Evolutionary conservation across 805 yeast genomes (phyloP), one percentile per base, ranked within the genome.

Genomic region (Hanseniaspora hatyaiensis): DNA sequence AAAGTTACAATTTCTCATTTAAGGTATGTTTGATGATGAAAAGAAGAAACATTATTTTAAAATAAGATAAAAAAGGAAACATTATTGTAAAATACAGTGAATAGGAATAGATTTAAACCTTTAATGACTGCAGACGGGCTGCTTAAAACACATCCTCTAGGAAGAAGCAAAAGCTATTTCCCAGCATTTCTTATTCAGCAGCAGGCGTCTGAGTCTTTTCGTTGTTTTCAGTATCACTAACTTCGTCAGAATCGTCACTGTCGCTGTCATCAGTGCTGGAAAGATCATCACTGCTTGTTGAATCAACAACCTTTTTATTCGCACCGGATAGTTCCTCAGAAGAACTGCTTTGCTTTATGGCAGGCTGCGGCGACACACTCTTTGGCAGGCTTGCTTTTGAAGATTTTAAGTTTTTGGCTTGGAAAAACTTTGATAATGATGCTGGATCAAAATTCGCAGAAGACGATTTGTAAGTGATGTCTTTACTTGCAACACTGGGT

Each of bases 401-500:
- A 11, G 30, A 8, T 28, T 34, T 38, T 22, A 57, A 59, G 30
- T 61, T 62, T 50, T 55, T 57, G 2, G 66, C 65, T 45, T 63
- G 67, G 51, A 63, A 63, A 47, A 63, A 63, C 42, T 60, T 57
- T 4, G 66, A 62, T 45, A 62, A 49, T 8, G 67, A 61, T 1
- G 60, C 55, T 16, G 66, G 65, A 50, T 63, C 66, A 54, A 63
- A 62, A 1, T 62, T 52, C 19, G 29, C n/a, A 9, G 47, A n/a
- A 15, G 40, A 34, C 20, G 47, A 34, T n/a, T 26, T 34, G 22
- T 34, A 34, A 8, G 28, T 40, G 2, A 33, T 8, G 13, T 29
- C 40, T 42, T 34, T 42, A 12, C 20, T 18, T 11, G 6, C 31
- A 8, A 20, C 20, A n/a, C n/a, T n/a, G n/a, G n/a, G n/a, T 31